A percentile compares a stretch with the other conserved stretches of the same genome.
phyloP scores from a whole-genome alignment of 495 filamentous ascomycete genomes.

The Penicillium cosmopolitanum region DNA sequence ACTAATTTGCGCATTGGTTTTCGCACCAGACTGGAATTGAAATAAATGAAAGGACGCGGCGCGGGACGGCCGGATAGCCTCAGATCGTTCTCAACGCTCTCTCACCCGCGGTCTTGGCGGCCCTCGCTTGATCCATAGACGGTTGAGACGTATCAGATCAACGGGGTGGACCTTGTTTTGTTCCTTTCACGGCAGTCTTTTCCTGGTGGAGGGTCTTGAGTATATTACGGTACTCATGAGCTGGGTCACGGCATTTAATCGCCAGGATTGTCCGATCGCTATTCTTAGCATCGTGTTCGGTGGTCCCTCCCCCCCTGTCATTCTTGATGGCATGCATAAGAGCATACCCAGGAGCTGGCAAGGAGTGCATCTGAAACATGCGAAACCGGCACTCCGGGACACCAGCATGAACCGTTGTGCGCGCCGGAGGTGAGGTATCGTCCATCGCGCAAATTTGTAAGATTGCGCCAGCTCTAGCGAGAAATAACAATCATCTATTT shows the following conservation, averaged over 20 bases:
- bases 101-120: constrained; percentile 15
- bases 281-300: constrained; percentile 18
- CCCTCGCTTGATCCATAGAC: constrained; percentile 4
- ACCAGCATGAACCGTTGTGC: neutral
- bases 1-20: neutral
- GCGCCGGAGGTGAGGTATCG: neutral
- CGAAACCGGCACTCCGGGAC: constrained; percentile 7
- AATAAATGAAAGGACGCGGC: constrained; percentile 13
- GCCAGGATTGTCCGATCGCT: constrained; percentile 15
- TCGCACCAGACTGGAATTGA: constrained; percentile 13
- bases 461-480: neutral
- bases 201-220: neutral
- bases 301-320: constrained; percentile 1
- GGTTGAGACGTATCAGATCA: constrained; percentile 3
- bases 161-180: constrained; percentile 4
- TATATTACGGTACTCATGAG: neutral
- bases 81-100: constrained; percentile 10
- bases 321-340: constrained; percentile 19
- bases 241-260: constrained; percentile 9
- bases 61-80: constrained; percentile 19
- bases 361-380: neutral
- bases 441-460: neutral
- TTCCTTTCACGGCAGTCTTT: neutral
- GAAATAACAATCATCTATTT: no score
- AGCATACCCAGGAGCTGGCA: neutral